Evolutionary conservation across 2,329 filamentous ascomycete genomes (phyloP).

Genomic region (Alternaria panax): DNA sequence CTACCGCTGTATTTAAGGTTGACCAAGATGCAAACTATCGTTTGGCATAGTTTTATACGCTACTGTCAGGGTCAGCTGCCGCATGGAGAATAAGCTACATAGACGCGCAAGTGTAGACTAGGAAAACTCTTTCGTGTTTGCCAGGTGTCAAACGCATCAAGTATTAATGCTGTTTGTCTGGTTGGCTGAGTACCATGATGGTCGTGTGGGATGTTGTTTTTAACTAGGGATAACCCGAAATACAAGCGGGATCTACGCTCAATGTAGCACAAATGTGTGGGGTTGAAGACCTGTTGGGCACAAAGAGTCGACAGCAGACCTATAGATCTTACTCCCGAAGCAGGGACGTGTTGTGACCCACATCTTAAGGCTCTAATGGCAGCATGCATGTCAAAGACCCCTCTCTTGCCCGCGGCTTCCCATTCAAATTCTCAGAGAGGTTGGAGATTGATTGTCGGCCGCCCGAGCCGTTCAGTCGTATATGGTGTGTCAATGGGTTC

Average conservation of each 20-base stretch:
- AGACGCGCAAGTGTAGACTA: constrained; percentile 2
- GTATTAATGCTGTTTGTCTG: constrained; percentile 16
- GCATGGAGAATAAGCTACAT: constrained; percentile 1
- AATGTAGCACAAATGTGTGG: constrained; percentile 5
- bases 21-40: not conserved
- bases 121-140: constrained; percentile 12
- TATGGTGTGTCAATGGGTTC: not conserved
- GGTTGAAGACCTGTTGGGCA: not conserved
- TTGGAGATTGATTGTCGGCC: not conserved
- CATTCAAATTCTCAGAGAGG: not conserved
- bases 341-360: not conserved
- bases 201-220: constrained; percentile 16
- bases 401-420: not conserved
- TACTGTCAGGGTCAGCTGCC: not conserved
- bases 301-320: not conserved
- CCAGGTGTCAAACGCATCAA: constrained; percentile 5
- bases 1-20: not conserved
- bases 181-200: constrained; percentile 42
- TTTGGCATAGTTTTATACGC: constrained; percentile 1
- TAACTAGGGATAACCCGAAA: constrained; percentile 6
- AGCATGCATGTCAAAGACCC: not conserved
- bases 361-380: not conserved
- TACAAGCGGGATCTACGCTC: constrained; percentile 11
- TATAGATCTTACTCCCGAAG: not conserved
- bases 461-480: not conserved